These are phyloP conservation scores for Fusarium euwallaceae DNA, from an alignment of 2,329 filamentous ascomycete species.

Conservation along the genomic window DNA sequence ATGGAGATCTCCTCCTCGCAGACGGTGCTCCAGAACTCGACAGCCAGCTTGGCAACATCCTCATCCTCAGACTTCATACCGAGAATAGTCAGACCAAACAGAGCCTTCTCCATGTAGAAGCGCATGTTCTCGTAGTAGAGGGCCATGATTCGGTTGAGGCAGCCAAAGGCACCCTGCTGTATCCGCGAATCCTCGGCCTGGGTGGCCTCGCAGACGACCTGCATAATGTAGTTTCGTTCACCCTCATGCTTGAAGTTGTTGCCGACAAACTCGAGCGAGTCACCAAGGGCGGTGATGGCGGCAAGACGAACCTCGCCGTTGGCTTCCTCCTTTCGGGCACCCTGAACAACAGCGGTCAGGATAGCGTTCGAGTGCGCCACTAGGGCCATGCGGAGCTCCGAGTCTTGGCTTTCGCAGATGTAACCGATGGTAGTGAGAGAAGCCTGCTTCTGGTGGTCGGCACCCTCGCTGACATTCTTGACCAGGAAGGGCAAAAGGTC, in stretches of 20 bases:
- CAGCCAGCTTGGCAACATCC: slow-evolving; percentile 96
- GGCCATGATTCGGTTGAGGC: slow-evolving; percentile 97
- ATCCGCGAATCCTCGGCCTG: slow-evolving; percentile 92
- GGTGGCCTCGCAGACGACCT: slow-evolving; percentile 98
- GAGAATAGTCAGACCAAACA: slow-evolving; percentile 96
- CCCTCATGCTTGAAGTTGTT: slow-evolving; percentile 99
- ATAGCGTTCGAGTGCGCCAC: slow-evolving; percentile 95
- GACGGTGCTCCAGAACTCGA: slow-evolving; percentile 99
- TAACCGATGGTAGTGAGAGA: slow-evolving; percentile 97
- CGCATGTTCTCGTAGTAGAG: slow-evolving; percentile 99
- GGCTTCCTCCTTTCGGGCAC: slow-evolving; percentile 94
- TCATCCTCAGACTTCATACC: slow-evolving; percentile 99
- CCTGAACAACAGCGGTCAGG: slow-evolving; percentile 96
- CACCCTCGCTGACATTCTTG: slow-evolving; percentile 90
- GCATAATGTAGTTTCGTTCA: slow-evolving; percentile 99
- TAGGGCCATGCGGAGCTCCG: slow-evolving; percentile 84
- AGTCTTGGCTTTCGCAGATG: slow-evolving; percentile 95
- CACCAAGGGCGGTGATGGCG: slow-evolving; percentile 92
- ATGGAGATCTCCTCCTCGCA: slow-evolving; percentile 99
- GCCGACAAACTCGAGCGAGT: slow-evolving; percentile 96
- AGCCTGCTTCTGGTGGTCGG: slow-evolving; percentile 90
- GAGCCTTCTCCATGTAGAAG: slow-evolving; percentile 99
- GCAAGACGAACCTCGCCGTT: slow-evolving; percentile 92
- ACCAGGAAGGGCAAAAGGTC: slow-evolving; percentile 92
- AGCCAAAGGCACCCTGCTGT: slow-evolving; percentile 96